A percentile compares a stretch with the other conserved stretches of the same genome.
Evolutionary conservation across 208 protist genomes (phyloP).

Genomic region (Wallacemonas sp.): DNA sequence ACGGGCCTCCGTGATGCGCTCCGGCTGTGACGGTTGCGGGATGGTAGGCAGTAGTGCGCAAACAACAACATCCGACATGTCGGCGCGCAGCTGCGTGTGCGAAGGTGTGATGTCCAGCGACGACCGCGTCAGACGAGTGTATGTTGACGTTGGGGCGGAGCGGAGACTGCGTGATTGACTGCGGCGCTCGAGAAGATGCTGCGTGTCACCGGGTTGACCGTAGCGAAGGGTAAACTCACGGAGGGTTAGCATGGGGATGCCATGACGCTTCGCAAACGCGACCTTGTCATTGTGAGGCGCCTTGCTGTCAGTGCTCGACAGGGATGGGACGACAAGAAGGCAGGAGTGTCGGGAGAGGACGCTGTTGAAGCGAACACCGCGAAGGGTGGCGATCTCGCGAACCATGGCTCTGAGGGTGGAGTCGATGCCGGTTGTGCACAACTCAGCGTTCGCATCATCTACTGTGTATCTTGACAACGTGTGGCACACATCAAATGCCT

Average conservation of each 20-base stretch:
- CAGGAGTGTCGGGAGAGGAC: conserved; percentile 37
- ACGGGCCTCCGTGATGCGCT: background rate
- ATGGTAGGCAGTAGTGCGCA: conserved; percentile 23
- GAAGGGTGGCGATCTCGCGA: conserved; percentile 21
- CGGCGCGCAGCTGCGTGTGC: conserved; percentile 8
- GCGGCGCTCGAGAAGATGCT: conserved; percentile 6
- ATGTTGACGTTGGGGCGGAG: conserved; percentile 1
- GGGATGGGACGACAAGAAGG: conserved; percentile 39
- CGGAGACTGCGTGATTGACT: conserved; percentile 9
- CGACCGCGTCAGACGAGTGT: conserved; percentile 1
- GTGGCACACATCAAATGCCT: conserved; percentile 37
- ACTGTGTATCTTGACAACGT: conserved; percentile 16
- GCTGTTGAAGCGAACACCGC: conserved; percentile 35
- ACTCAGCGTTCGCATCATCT: conserved; percentile 21
- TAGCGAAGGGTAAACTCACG: conserved; percentile 33
- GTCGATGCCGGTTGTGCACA: conserved; percentile 50
- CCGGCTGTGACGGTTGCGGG: background rate
- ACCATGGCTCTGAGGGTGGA: conserved; percentile 30
- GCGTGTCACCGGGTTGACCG: conserved; percentile 2
- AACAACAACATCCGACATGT: conserved; percentile 41
- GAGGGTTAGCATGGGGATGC: conserved; percentile 25
- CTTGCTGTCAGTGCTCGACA: background rate
- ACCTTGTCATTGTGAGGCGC: conserved; percentile 26
- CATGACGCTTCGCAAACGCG: conserved; percentile 29
- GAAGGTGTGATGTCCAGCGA: conserved; percentile 8